These are phyloP conservation scores for Psilocybe cyanescens DNA, from an alignment of 768 basidiomycete genomes.

Conservation along the genomic window DNA sequence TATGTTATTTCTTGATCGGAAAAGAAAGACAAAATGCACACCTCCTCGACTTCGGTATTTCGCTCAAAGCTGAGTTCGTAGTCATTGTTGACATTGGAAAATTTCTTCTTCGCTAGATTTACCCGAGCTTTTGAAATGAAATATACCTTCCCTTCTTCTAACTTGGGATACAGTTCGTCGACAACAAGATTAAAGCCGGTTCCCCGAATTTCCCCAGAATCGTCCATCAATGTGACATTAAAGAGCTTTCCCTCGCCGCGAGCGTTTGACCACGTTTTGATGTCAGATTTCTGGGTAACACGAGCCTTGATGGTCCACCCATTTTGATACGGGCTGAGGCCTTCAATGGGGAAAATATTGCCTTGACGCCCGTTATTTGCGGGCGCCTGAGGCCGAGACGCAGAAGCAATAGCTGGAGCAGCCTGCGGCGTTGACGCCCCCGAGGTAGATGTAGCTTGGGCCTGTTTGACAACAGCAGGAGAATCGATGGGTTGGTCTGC, in stretches of 20 bases:
- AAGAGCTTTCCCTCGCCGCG: constrained; percentile 96
- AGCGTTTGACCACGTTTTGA: constrained; percentile 87
- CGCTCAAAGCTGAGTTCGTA: constrained; percentile 91
- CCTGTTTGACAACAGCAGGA: constrained; percentile 30
- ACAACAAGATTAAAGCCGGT: constrained; percentile 90
- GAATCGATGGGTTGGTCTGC: constrained; percentile 25
- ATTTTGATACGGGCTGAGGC: constrained; percentile 95
- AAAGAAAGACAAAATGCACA: constrained; percentile 39
- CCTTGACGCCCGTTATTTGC: constrained; percentile 32
- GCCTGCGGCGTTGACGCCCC: constrained; percentile 19
- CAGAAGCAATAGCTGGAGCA: constrained; percentile 13
- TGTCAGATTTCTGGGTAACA: constrained; percentile 87
- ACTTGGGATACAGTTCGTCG: constrained; percentile 79
- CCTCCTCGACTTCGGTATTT: constrained; percentile 85
- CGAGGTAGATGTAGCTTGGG: constrained; percentile 25
- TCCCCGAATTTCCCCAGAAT: constrained; percentile 88
- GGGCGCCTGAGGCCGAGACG: constrained; percentile 23
- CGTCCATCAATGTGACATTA: constrained; percentile 92
- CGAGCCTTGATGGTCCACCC: constrained; percentile 98
- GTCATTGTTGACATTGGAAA: constrained; percentile 86
- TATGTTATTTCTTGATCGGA: constrained; percentile 5
- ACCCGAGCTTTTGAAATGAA: constrained; percentile 89
- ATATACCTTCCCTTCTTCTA: constrained; percentile 94
- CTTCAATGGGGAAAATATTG: constrained; percentile 82
- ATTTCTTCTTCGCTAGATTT: constrained; percentile 97